Evolutionary conservation across 306 rosid species (phyloP).

Genomic region (Cotoneaster glaucophyllus): DNA sequence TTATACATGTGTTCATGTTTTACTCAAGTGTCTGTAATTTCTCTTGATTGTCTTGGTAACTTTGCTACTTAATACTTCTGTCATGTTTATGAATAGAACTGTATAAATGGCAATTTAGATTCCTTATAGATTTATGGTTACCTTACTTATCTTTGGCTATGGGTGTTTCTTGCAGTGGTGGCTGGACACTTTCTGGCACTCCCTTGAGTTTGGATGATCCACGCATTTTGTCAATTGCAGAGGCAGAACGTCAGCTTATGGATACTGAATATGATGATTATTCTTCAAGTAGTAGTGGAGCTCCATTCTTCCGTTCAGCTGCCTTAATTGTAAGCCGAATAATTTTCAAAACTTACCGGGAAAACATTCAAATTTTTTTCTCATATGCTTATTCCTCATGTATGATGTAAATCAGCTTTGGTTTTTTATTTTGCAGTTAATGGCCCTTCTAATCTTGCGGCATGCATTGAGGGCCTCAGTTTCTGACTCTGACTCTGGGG

Average conservation of each 20-base stretch:
- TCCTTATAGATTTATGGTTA: neutral
- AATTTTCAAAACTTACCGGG: neutral
- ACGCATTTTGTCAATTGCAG: conserved; percentile 90
- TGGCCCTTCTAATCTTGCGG: conserved; percentile 84
- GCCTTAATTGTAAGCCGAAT: conserved; percentile 72
- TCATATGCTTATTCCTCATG: neutral
- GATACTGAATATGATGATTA: conserved; percentile 95
- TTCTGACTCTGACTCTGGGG: conserved; percentile 43
- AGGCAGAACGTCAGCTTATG: conserved; percentile 83
- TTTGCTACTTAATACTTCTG: neutral
- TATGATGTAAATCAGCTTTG: neutral
- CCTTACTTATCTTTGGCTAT: neutral
- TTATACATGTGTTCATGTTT: neutral
- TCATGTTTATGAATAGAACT: neutral
- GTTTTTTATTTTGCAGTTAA: conserved; percentile 53
- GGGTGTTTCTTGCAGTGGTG: conserved; percentile 50
- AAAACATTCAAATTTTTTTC: neutral
- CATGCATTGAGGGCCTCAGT: conserved; percentile 78
- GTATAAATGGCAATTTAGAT: conserved; percentile 2
- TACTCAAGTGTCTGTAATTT: neutral
- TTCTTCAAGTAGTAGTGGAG: conserved; percentile 81
- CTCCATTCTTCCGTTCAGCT: conserved; percentile 92
- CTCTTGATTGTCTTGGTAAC: neutral
- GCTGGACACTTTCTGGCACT: conserved; percentile 96
- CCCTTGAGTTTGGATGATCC: conserved; percentile 97